phyloP scores from a whole-genome alignment of 2,329 filamentous ascomycete genomes.

The Pyrenophora graminea region DNA sequence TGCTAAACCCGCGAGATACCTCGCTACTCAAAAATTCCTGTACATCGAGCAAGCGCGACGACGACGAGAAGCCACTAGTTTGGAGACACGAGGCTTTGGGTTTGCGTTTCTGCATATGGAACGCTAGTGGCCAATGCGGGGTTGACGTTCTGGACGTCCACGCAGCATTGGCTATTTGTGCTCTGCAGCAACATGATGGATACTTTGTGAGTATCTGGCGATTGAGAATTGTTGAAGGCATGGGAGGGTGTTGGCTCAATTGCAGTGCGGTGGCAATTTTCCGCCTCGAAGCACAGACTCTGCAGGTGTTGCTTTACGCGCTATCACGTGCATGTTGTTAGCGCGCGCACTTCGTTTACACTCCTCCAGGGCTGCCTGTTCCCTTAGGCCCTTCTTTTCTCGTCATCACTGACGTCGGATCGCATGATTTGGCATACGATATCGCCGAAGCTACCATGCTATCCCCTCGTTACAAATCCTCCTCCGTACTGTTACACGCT shows the following conservation, averaged over 20 bases:
- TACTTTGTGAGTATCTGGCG: neutral
- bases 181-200: neutral
- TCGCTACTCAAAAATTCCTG: slow-evolving; percentile 66
- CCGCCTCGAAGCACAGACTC: slow-evolving; percentile 8
- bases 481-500: neutral
- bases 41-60: neutral
- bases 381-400: neutral
- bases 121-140: slow-evolving; percentile 28
- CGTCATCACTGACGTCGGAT: too few relatives aligned
- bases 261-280: neutral
- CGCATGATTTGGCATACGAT: too few relatives aligned
- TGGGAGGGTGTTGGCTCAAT: neutral
- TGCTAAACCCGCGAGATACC: slow-evolving; percentile 64
- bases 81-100: slow-evolving; percentile 11
- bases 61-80: slow-evolving; percentile 10
- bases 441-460: too few relatives aligned
- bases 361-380: too few relatives aligned
- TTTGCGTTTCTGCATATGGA: slow-evolving; percentile 19
- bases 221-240: neutral
- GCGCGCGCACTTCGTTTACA: neutral
- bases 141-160: neutral
- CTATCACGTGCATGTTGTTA: slow-evolving; percentile 5
- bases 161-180: neutral
- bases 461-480: neutral
- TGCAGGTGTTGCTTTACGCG: neutral